Base-by-base conservation (phyloP, 116 monocot species). In the Cymodocea nodosa region DNA sequence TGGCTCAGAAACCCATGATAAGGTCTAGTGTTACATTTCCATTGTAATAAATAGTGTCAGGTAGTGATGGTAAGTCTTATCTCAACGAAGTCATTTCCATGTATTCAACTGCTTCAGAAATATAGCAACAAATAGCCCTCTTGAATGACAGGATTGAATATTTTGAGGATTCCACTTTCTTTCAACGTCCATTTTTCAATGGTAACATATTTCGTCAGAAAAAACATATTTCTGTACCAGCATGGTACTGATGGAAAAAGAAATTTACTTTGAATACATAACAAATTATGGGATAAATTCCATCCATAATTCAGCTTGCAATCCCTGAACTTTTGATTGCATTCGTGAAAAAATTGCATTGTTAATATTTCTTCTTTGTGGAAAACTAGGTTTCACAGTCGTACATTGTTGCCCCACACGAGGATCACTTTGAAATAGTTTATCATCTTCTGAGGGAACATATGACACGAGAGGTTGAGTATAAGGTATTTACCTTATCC, bases 391-490 rank as follows among this genome's bases (percentile, higher is more conserved):
- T 90, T 68, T 61, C 70, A 68, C 95, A 95, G 68, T 83, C 79
- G 11, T 87, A 68, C 66, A 62, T 90, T 70, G 73, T 88, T 69
- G 75, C 78, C 35, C 91, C 91, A 19, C 95, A 81, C 78, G 85
- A 80, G 67, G 70, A 78, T 56, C 91, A 90, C 76, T 85, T 85
- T 80, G 73, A 87, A 74, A 34, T 97, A 67, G 81, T 87, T 70
- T 63, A 87, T 80, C 83, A 82, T 50, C 74, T 90, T 74, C 68
- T 97, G 39, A 81, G 70, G 68, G 85, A 97, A 72, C 95, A 97
- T 76, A 80, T 83, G 23, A 72, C 58, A 62, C 71, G 78, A 71
- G 85, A 79, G 50, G 30, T 73, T 59, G 91, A 97, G 61, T 97
- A 88, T 69, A 97, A 97, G 91, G 95, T 85, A 64, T n/a, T 13